A percentile compares a stretch with the other conserved stretches of the same genome.
Evolutionary conservation across 2,329 filamentous ascomycete genomes (phyloP).

Genomic region (Colletotrichum chlorophyti): DNA sequence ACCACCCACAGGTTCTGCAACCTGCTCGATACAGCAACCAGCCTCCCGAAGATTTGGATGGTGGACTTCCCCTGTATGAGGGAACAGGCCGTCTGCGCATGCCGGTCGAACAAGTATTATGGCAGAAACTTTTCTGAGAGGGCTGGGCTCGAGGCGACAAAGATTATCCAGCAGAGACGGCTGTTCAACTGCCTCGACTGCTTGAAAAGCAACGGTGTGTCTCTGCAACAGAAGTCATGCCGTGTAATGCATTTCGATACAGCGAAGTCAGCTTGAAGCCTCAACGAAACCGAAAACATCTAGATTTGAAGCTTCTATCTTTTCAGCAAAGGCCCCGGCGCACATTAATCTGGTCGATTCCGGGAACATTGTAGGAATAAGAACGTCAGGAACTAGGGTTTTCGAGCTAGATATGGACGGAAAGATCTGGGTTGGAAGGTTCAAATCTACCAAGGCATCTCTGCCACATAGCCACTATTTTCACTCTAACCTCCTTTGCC

Average conservation of each 20-base stretch:
- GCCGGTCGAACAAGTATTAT: constrained; percentile 15
- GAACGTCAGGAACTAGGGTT: no score
- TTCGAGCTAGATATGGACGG: no score
- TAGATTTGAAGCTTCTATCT: no score
- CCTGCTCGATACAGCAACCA: constrained; percentile 15
- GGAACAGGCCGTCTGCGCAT: constrained; percentile 6
- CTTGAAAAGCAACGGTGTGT: constrained; percentile 8
- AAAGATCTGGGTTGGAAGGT: no score
- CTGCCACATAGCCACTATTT: no score
- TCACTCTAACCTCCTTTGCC: no score
- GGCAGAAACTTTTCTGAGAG: constrained; percentile 1
- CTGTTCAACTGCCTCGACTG: constrained; percentile 30
- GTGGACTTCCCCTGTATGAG: constrained; percentile 10
- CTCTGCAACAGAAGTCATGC: not conserved
- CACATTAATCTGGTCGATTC: no score
- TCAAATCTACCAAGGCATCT: no score
- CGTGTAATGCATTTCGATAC: not conserved
- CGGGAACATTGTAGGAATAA: no score
- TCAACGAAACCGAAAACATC: no score
- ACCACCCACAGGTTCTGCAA: constrained; percentile 26
- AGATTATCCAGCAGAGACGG: constrained; percentile 17
- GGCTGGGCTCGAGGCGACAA: constrained; percentile 14
- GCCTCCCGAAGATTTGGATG: constrained; percentile 20
- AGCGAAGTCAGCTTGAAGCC: no score
- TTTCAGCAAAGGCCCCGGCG: no score